These are phyloP conservation scores for Zymoseptoria crescenta DNA, from an alignment of 2,329 filamentous ascomycete genomes.

Conservation along the genomic window DNA sequence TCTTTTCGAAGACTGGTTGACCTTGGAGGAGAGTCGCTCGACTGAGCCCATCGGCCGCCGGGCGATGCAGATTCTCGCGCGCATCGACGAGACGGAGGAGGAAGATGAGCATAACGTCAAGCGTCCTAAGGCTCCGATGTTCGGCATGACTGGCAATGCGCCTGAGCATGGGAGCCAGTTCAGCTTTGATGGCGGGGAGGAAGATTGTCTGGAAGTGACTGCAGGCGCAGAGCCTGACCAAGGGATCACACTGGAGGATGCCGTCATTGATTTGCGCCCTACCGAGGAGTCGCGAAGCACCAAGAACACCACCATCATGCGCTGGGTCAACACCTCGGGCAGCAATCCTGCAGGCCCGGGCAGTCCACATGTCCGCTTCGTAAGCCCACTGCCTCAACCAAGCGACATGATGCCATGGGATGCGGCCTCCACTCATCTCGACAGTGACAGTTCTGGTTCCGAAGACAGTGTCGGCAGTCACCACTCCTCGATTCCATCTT, in stretches of 20 bases:
- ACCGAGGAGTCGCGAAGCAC: no score
- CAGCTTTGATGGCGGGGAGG: background rate
- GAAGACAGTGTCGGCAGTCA: no score
- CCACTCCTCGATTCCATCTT: background rate
- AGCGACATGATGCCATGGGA: background rate
- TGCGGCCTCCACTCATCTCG: background rate
- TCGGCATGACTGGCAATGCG: background rate
- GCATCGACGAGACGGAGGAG: background rate
- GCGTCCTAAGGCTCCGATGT: background rate
- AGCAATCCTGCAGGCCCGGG: no score
- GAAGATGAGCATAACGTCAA: background rate
- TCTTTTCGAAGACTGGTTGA: background rate
- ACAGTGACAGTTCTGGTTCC: background rate
- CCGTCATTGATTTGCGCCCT: no score
- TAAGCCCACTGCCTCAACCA: background rate
- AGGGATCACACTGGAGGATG: no score
- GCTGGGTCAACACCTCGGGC: background rate
- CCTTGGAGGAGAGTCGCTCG: background rate
- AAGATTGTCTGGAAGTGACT: background rate
- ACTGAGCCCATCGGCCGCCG: background rate
- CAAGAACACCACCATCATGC: background rate
- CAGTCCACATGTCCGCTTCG: background rate
- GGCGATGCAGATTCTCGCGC: background rate
- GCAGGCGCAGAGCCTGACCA: background rate
- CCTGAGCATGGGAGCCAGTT: background rate